Evolutionary conservation across 2,329 filamentous ascomycete species (phyloP), one percentile per base, ranked within the genome.

Genomic region (Arthrobotrys megalospora): DNA sequence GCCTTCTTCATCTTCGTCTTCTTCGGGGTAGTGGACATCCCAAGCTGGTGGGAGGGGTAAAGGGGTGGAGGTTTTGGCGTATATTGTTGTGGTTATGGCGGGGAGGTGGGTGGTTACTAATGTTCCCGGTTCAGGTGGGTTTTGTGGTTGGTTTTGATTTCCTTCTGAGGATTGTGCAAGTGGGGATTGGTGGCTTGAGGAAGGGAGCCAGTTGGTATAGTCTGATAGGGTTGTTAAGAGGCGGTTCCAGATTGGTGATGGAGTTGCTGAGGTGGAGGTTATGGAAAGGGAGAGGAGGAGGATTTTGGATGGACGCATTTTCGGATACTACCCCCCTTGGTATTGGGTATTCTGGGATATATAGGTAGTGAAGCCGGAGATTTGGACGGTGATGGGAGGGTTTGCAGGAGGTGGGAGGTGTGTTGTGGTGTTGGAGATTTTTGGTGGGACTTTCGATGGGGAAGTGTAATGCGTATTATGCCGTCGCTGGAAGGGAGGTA

Each of bases 381-480:
- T n/a, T n/a, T 41, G 6, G 55, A 10, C 36, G 8, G 41, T 24
- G 36, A 24, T 45, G 6, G 41, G 19, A 6, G 6, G 41, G 19
- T 41, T 38, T 5, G 36, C n/a, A 14, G 16, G 16, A 7, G 16
- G 14, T 2, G 3, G 6, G n/a, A 14, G 32, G 38, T 53, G 73
- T 48, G 73, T 77, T 77, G 73, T 62, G 73, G 66, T 77, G 73
- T 77, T 77, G 73, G n/a, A 77, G 60, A 60, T 77, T 68, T 10
- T 12, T 19, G 10, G n/a, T 63, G 21, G 19, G n/a, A 14, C 21
- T 32, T 14, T 8, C 24, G 24, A 28, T 28, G 24, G 24, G n/a
- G 16, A 21, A 19, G 14, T 47, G 43, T 43, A 1, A 38, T 24
- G 16, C 14, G 38, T 73, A 73, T 73, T 73, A 50, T 66, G 48